Evolutionary conservation across 2,329 filamentous ascomycete species (phyloP), one percentile per base, ranked within the genome.

Genomic region (Rugonectria rugulosa): DNA sequence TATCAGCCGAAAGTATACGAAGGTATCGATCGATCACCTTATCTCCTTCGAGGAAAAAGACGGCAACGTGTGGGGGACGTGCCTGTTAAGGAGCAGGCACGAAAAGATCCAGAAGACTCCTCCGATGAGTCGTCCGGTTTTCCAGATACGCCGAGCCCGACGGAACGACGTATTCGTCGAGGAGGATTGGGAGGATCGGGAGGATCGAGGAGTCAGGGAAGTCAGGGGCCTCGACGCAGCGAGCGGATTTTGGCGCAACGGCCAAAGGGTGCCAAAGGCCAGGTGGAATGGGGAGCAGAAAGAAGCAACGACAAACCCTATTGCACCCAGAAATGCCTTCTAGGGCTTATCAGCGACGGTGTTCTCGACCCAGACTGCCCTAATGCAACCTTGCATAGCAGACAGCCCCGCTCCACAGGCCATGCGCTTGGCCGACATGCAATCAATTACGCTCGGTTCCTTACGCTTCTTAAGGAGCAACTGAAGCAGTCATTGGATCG

Each of bases 11-110:
- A 21, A 6, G 23, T 60, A 69, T 14, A 60, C 57, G 15, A 40
- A 14, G 27, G 15, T 23, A 38, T 53, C 29, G 49, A 57, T 23
- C 49, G 55, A 23, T 53, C 55, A 2, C 49, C 43, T 51, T 60
- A 56, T 29, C 65, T 71, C 17, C 36, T 69, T n/a, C 55, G 69
- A 27, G 59, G 53, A 19, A 61, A 64, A 53, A 57, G 64, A 72
- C 2, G 64, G 68, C 52, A 57, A 70, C 31, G 7, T 43, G 20
- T 40, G 12, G 19, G 20, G 37, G 37, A 40, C 15, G 20, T 23
- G 37, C 12, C 37, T 12, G 12, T 26, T 10, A 24, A 9, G 20
- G 37, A 40, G 20, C 20, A 24, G 12, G 37, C 20, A 10, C 40
- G 10, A 43, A 43, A 12, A 17, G 41, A 43, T 20, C 15, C 15